Evolutionary conservation across 2,329 filamentous ascomycete genomes (phyloP), one percentile per base, ranked within the genome.

Genomic region (Fusarium duplospermum): DNA sequence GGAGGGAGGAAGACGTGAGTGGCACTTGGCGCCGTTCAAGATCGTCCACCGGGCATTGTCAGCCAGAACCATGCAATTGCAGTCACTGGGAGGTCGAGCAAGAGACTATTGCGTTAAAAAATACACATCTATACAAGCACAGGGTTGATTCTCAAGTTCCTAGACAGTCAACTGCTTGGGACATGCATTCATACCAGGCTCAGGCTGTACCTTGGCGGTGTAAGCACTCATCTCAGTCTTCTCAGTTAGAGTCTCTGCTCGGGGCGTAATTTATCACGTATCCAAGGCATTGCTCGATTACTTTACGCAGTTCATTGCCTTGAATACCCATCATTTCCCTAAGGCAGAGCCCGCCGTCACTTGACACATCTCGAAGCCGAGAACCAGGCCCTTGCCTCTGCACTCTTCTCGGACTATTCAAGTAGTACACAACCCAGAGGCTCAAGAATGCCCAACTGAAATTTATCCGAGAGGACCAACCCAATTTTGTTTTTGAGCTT

Each of bases 181-280:
- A 16, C 36, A 38, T 38, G 36, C 4, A 6, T 13, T n/a, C n/a
- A n/a, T n/a, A n/a, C 16, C 35, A 36, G 14, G 14, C 35, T 40
- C 36, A 18, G 36, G 36, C 36, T 40, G 1, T n/a, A n/a, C 18
- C 36, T 40, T n/a, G 36, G 36, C 8, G n/a, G 18, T n/a, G 16
- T n/a, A n/a, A 6, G 6, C 35, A 40, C 36, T 40, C 0, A n/a
- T 1, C 36, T 1, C 18, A 40, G 18, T 0, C n/a, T n/a, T n/a
- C n/a, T n/a, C n/a, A 36, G 35, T 1, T 2, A 36, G 16, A 36
- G 35, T 36, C 18, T 40, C 18, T 40, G 16, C 36, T 40, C 10
- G 6, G 35, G 35, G 35, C 35, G 35, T 36, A 36, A 7, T 13
- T 16, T n/a, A 38, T 38, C 36, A 40, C 36, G 16, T 40, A n/a